Evolutionary conservation across 257 asterid genomes (phyloP), one percentile per base, ranked within the genome.

Genomic region (Coffea canephora): DNA sequence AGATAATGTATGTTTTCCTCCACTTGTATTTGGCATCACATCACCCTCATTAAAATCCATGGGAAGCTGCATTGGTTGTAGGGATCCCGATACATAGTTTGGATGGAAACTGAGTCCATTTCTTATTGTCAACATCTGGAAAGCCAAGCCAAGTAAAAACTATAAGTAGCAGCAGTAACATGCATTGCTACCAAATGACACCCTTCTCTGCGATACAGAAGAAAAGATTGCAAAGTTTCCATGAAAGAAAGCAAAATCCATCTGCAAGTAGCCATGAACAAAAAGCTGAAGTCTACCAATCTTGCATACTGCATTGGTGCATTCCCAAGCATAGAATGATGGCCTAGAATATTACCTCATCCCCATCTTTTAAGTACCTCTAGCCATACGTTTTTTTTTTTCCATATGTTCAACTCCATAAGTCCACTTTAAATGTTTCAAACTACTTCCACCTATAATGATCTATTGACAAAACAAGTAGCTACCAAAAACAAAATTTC

Each of bases 71-170:
- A 89, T 67, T 25, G 97, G 79, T n/a, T 78, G 92, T 76, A 89
- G 66, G 16, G 94, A 89, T 62, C 96, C 95, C 2, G 87, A 85
- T 23, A 91, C 77, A 82, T 89, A 90, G 43, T 89, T 87, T 3
- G 97, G 97, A 80, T 93, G 93, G 77, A 91, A 79, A 82, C 92
- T 86, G 80, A 93, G 77, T 79, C 97, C 99, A 16, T 93, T 95
- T 88, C 98, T 91, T 91, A 93, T 81, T 11, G 99, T 91, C 86
- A 95, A 83, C 96, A 92, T 92, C 99, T 95, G 94, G 83, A 83
- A 80, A 82, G 73, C 71, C 57, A 72, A 27, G 21, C 50, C 16
- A 59, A 69, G 8, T 65, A 69, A 23, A 61, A 14, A 1, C 15
- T 5, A 66, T 50, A 73, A 61, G 36, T 14, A 1, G 15, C n/a